Evolutionary conservation across 2,329 filamentous ascomycete species (phyloP), one percentile per base, ranked within the genome.

Genomic region (Alternaria atra): DNA sequence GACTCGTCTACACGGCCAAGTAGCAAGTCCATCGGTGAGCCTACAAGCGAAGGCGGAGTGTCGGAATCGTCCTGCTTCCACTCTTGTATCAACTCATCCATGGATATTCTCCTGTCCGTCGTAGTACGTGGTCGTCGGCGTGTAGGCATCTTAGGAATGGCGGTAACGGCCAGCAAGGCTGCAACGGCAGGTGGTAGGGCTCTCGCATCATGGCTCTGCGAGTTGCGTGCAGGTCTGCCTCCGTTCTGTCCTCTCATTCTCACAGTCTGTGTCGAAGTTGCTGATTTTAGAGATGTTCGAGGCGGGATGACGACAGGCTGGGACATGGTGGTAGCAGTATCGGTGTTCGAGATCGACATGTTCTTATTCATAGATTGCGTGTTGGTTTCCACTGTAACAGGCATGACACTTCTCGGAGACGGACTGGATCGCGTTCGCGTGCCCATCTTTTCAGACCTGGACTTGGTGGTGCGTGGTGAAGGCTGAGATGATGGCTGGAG

Each of bases 121-220:
- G 67, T 80, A 69, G 73, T 82, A 73, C 64, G 79, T 72, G 73
- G 80, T 76, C 77, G 62, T 12, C 77, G 76, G 9, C 78, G 77
- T 62, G 77, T 75, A 4, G 77, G 79, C 60, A 84, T 84, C 20
- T 83, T 82, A 3, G 86, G 87, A 50, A 89, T 89, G 2, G 85
- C 78, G 2, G 87, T 89, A 46, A 87, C 83, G 56, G 87, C 84
- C 34, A 89, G 77, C 56, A 89, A 77, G 9, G 85, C 85, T 27
- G 85, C 85, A 52, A 88, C 82, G 23, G 85, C 82, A n/a, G 83
- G 81, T 15, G 85, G 84, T 5, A 87, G 71, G 9, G 81, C 81
- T 67, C 77, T 81, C 60, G 74, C 77, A 65, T 77, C 77, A 72
- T 83, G 81, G 64, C 64, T 73, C 52, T 61, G 73, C 39, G 64